Conservation (phyloP, 257 asterid species). For the Scutellaria barbata region DNA sequence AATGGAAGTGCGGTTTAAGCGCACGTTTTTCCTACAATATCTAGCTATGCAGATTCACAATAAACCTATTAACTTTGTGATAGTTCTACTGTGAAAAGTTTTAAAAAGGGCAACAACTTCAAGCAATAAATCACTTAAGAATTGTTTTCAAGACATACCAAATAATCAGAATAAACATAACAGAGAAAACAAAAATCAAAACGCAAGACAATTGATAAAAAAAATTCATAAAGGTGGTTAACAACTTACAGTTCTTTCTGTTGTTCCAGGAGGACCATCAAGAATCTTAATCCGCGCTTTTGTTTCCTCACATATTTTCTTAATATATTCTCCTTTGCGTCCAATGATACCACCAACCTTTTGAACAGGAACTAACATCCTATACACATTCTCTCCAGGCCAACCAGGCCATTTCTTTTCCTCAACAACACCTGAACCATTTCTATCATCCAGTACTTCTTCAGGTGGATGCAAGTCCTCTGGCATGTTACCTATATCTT, state of each 20-base stretch:
- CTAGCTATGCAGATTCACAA: background rate
- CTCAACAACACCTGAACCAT: background rate
- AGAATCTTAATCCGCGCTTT: conserved; percentile 94
- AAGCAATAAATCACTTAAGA: conserved; percentile 13
- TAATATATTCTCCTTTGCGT: conserved; percentile 89
- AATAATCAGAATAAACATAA: conserved; percentile 7
- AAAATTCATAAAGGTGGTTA: conserved; percentile 8
- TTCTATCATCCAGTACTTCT: background rate
- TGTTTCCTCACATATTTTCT: conserved; percentile 88
- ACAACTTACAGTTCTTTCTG: conserved; percentile 88
- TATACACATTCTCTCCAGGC: conserved; percentile 95
- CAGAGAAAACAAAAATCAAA: background rate
- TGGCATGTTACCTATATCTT: conserved; percentile 5
- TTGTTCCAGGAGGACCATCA: conserved; percentile 91
- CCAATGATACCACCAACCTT: conserved; percentile 97
- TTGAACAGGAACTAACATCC: conserved; percentile 93
- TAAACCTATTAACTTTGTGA: background rate
- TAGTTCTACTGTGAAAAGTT: background rate
- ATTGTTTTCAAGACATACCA: background rate
- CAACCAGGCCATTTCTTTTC: conserved; percentile 89
- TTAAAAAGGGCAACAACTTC: background rate
- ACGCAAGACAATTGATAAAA: background rate
- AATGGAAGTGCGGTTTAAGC: background rate
- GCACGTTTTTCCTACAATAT: background rate
- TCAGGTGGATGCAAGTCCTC: background rate